Conservation (phyloP, 306 rosid species). For the Rubus idaeus region DNA sequence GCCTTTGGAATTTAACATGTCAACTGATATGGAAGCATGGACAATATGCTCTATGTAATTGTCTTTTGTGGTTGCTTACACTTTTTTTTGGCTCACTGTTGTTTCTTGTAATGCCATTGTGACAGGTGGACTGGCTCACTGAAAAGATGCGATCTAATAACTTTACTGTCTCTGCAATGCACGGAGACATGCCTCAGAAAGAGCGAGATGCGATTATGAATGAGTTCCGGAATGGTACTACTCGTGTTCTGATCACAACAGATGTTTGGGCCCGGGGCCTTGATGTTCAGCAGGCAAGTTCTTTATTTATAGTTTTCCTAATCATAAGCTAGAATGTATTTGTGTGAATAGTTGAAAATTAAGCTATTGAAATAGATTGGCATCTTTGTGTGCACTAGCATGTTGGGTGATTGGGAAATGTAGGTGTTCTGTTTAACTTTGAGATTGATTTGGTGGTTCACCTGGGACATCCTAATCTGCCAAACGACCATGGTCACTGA, state of each 20-base stretch:
- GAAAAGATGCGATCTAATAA: conserved; percentile 96
- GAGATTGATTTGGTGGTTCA: not conserved
- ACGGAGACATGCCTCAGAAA: conserved; percentile 98
- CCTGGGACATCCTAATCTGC: not conserved
- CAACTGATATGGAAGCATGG: not conserved
- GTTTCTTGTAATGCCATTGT: conserved; percentile 19
- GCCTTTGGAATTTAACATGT: not conserved
- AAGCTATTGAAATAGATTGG: not conserved
- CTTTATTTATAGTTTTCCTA: not conserved
- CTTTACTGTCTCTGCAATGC: conserved; percentile 95
- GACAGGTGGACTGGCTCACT: conserved; percentile 94
- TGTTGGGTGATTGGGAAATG: not conserved
- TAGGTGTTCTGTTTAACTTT: not conserved
- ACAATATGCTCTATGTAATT: not conserved
- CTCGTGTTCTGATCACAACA: conserved; percentile 93
- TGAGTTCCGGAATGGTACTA: conserved; percentile 84
- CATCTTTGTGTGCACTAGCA: not conserved
- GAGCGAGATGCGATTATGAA: conserved; percentile 97
- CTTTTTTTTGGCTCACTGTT: conserved; percentile 61
- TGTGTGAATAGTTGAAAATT: not conserved
- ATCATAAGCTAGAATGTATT: conserved; percentile 1
- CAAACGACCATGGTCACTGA: not conserved
- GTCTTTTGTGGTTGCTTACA: not conserved
- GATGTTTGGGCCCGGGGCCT: conserved; percentile 99
- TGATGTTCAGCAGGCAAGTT: conserved; percentile 96